Evolutionary conservation across 23 red algal genomes (phyloP).

Genomic region (Rhodosorus marinus): DNA sequence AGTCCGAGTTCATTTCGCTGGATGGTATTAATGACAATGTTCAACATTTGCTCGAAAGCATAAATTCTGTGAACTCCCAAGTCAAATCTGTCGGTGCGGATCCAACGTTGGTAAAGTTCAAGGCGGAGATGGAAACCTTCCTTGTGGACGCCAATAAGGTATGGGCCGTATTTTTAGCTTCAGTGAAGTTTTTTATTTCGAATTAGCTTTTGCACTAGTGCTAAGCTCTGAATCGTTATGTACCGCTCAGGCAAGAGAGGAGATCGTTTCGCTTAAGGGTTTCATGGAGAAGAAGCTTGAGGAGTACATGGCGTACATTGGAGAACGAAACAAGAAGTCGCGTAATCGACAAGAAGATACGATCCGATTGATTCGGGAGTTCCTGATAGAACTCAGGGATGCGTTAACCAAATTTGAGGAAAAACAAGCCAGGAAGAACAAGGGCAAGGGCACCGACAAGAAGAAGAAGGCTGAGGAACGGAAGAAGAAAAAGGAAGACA

Average conservation of each 20-base stretch:
- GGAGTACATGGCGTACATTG: slow-evolving; percentile 67
- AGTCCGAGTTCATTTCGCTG: slow-evolving; percentile 48
- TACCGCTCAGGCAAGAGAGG: slow-evolving; percentile 52
- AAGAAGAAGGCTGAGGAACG: background rate
- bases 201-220: too few relatives aligned
- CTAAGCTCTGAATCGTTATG: too few relatives aligned
- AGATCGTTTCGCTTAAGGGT: slow-evolving; percentile 71
- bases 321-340: slow-evolving; percentile 74
- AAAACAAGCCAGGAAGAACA: slow-evolving; percentile 35
- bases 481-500: background rate
- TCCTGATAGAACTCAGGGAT: slow-evolving; percentile 21
- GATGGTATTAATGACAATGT: slow-evolving; percentile 75
- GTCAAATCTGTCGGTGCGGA: slow-evolving; percentile 63
- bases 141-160: slow-evolving; percentile 43
- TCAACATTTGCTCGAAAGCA: slow-evolving; percentile 37
- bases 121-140: slow-evolving; percentile 74
- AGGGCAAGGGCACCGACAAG: slow-evolving; percentile 9
- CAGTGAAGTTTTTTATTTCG: too few relatives aligned
- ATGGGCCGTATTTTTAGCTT: too few relatives aligned
- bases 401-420: slow-evolving; percentile 12
- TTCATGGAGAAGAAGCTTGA: slow-evolving; percentile 69
- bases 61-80: slow-evolving; percentile 51
- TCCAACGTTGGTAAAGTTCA: slow-evolving; percentile 38
- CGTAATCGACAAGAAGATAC: slow-evolving; percentile 68
- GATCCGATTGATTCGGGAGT: slow-evolving; percentile 63